These are phyloP conservation scores for Leptomonas pyrrhocoris DNA, from an alignment of 208 protist species.

Conservation along the genomic window DNA sequence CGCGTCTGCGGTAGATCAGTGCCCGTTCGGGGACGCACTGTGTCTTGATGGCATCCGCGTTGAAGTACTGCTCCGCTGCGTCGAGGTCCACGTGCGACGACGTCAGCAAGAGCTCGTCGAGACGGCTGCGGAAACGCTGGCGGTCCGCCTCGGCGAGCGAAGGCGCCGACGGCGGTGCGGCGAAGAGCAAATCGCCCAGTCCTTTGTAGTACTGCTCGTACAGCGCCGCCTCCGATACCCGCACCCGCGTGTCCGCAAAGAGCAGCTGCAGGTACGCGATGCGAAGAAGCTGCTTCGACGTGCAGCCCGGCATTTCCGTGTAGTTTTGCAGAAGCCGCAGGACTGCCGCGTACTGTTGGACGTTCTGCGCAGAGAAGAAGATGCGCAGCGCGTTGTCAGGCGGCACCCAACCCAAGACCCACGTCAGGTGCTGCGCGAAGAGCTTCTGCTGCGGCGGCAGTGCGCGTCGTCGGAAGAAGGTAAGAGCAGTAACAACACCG, in stretches of 20 bases:
- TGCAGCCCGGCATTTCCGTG: not conserved
- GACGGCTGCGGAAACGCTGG: conserved; percentile 23
- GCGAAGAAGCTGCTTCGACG: conserved; percentile 5
- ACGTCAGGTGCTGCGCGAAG: conserved; percentile 22
- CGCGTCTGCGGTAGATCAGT: conserved; percentile 62
- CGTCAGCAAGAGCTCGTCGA: conserved; percentile 49
- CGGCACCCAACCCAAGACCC: conserved; percentile 25
- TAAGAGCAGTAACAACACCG: conserved; percentile 19
- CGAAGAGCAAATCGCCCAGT: conserved; percentile 31
- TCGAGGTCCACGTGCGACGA: conserved; percentile 42
- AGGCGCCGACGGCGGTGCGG: not conserved
- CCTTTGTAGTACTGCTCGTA: conserved; percentile 33
- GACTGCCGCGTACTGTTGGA: conserved; percentile 4
- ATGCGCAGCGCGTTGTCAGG: conserved; percentile 11
- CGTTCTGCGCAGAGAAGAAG: conserved; percentile 27
- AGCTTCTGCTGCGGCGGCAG: conserved; percentile 11
- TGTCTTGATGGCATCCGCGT: conserved; percentile 36
- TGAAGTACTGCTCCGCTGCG: conserved; percentile 39
- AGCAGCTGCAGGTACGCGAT: conserved; percentile 23
- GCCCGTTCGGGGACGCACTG: conserved; percentile 48
- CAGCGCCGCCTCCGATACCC: conserved; percentile 8
- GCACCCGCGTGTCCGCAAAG: conserved; percentile 13
- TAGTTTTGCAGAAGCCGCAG: conserved; percentile 26
- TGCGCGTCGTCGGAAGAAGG: conserved; percentile 22
- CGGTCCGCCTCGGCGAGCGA: not conserved